Conservation (phyloP, 2,329 filamentous ascomycete genomes). For the Hypoxylon sp. region DNA sequence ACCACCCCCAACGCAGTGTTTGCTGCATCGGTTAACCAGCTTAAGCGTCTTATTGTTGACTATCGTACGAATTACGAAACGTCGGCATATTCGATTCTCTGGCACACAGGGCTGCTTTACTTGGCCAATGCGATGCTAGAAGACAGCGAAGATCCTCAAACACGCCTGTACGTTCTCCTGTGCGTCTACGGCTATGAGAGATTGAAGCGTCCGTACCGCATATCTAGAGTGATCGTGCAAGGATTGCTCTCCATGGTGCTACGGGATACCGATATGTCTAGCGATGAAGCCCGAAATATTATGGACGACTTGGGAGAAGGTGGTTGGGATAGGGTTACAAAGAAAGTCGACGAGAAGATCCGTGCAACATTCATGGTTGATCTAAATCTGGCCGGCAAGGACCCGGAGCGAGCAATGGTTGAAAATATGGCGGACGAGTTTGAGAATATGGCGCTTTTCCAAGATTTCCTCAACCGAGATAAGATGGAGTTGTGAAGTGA, state of each 20-base stretch:
- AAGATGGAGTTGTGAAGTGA: conserved; percentile 1
- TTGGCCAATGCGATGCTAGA: not conserved
- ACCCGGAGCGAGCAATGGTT: not conserved
- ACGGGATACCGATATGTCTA: not conserved
- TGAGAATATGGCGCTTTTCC: not conserved
- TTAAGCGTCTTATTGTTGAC: not conserved
- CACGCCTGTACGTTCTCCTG: not conserved
- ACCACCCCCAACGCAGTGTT: not conserved
- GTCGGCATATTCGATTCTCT: conserved; percentile 2
- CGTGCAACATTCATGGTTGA: conserved; percentile 3
- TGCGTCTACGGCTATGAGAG: conserved; percentile 1
- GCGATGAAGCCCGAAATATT: not conserved
- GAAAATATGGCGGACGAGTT: not conserved
- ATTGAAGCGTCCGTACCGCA: conserved; percentile 1
- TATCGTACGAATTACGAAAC: not conserved
- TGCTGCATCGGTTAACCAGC: not conserved
- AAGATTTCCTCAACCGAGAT: not conserved
- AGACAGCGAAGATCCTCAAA: not conserved
- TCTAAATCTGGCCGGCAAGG: not conserved
- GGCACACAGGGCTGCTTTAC: not conserved
- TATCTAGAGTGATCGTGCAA: conserved; percentile 1
- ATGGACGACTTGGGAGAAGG: not conserved
- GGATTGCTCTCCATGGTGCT: not conserved
- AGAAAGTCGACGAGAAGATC: not conserved
- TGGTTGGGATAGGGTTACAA: not conserved